Evolutionary conservation across 305 asterid genomes (phyloP), one percentile per base, ranked within the genome.

Genomic region (Andrographis paniculata): DNA sequence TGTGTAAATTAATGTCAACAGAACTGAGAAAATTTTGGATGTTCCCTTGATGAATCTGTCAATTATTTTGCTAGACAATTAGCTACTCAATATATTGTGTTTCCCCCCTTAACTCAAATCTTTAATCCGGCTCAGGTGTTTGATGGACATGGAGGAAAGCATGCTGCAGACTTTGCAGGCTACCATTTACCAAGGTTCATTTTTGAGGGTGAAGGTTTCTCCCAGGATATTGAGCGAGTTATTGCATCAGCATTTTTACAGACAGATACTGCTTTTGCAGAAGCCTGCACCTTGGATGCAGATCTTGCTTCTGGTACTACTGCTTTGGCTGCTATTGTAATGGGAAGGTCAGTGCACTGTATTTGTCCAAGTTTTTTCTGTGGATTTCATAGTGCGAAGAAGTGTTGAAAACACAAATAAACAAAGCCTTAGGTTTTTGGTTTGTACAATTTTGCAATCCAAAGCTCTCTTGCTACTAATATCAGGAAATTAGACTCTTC

Each of bases 101-200:
- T 12, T 41, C 22, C 20, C 19, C 27, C 14, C 14, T 35, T 4
- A 1, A 10, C 1, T 35, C 11, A n/a, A n/a, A 14, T 4, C 20
- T 41, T 19, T 36, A 38, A 18, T 64, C 18, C 53, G 33, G 44
- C 40, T 57, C 66, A 91, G 99, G 93, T 92, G 59, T 92, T 92
- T 40, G 99, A 92, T 61, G 99, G 99, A 20, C 99, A 92, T 69
- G 99, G 99, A 67, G 99, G 99, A 53, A 87, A 76, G 73, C 95
- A 87, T 46, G 99, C 99, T 1, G 96, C 99, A 48, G 95, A 87
- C 27, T 92, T 92, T 69, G 95, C 76, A 20, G 66, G 95, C 68
- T 47, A 67, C 62, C 91, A 84, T 70, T 65, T 92, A 63, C 96
- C 96, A 36, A 81, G 79, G 73, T 74, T 77, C 69, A 79, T 92